Base-by-base conservation (phyloP, 257 asterid genomes). In the Gentiana macrophylla region DNA sequence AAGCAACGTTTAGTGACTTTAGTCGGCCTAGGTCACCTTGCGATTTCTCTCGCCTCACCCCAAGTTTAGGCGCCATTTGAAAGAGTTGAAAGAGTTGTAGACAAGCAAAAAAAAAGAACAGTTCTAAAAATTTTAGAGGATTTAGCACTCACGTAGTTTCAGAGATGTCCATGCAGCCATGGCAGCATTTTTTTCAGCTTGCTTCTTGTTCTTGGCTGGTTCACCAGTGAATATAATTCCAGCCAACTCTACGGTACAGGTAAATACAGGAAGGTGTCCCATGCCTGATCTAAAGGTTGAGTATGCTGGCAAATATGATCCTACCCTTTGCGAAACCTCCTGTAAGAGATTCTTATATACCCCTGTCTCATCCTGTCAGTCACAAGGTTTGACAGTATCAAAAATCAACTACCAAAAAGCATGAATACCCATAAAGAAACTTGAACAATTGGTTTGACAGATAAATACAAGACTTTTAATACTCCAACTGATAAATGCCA, bases 91-190 rank as follows among this genome's bases (percentile, higher is more conserved):
- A 24, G 24, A 24, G 24, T 24, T 24, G 24, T 24, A 24, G 24
- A 24, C 24, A 24, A 24, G 24, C 24, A 24, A 24, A 24, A 24
- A 24, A 24, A 24, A 24, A 24, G 24, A 24, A 24, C 24, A 24
- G 24, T 24, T 24, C 24, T 24, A 24, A 24, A 24, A 24, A 24
- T 24, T 24, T 24, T 24, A 24, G 24, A 24, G 24, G 24, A 24
- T 24, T 24, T 24, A 24, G 24, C 24, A 59, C 79, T 77, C 44
- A 73, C 83, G 64, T 57, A 65, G 37, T 73, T 77, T 77, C 53
- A 77, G 75, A 70, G 83, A 77, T n/a, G 74, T 70, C 83, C 83
- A 77, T 52, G 83, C 83, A 50, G 77, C 68, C 83, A 77, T 73
- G 35, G 83, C 83, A 37, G 83, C 79, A 73, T 77, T 77, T 65